Conservation (phyloP, 257 asterid genomes). For the Linaria vulgaris region DNA sequence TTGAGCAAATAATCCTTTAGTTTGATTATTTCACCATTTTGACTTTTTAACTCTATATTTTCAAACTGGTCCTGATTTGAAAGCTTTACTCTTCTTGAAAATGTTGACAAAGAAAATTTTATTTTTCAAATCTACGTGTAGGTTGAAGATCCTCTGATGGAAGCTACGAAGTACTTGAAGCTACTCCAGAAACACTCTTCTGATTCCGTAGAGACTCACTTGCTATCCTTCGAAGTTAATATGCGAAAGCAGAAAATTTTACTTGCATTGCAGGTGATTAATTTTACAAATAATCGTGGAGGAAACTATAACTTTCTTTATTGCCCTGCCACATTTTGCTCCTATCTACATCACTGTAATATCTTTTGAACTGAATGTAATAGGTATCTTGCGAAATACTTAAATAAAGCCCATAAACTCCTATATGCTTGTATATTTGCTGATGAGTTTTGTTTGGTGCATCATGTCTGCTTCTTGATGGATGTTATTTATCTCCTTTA, state of each 20-base stretch:
- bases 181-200: constrained; percentile 91
- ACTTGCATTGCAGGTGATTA: constrained; percentile 79
- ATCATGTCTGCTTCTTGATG: constrained; percentile 5
- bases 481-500: constrained; percentile 10
- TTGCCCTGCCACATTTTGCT: constrained; percentile 16
- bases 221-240: constrained; percentile 87
- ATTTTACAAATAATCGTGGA: constrained; percentile 9
- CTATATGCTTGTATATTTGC: background rate
- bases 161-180: constrained; percentile 94
- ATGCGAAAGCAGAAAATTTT: constrained; percentile 79
- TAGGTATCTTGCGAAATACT: background rate
- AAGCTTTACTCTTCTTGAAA: constrained; percentile 2
- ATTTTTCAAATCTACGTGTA: constrained; percentile 31
- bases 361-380: constrained; percentile 14
- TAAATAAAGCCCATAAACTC: background rate
- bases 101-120: constrained; percentile 3
- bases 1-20: constrained; percentile 14
- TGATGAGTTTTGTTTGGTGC: background rate
- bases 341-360: constrained; percentile 6
- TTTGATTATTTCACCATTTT: constrained; percentile 14
- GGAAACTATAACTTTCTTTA: background rate
- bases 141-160: constrained; percentile 91
- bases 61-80: constrained; percentile 4
- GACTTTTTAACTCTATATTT: background rate
- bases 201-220: constrained; percentile 76